phyloP scores from a whole-genome alignment of 2,329 filamentous ascomycete species.

The Fusarium camptoceras region DNA sequence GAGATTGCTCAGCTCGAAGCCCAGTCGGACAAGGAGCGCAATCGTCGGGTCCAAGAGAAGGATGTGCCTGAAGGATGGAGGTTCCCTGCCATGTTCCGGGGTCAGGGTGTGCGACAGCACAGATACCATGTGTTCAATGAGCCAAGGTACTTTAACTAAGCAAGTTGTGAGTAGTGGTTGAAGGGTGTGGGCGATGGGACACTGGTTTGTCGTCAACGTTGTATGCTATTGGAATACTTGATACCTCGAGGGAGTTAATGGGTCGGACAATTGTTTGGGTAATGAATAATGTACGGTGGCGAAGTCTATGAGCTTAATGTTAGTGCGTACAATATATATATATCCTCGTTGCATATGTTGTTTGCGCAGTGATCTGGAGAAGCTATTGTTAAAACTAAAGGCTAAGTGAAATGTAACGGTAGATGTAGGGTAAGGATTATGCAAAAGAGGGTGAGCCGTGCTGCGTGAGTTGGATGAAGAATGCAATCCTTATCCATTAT shows the following conservation, averaged over 20 bases:
- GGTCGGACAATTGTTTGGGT: constrained; percentile 12
- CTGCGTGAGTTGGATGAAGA: too few species aligned
- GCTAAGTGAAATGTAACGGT: background rate
- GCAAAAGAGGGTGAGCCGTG: background rate
- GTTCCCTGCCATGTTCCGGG: constrained; percentile 87
- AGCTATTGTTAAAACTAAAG: background rate
- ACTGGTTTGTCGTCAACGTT: constrained; percentile 7
- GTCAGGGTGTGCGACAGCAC: constrained; percentile 88
- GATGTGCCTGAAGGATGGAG: constrained; percentile 81
- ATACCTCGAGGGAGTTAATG: constrained; percentile 22
- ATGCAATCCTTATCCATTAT: background rate
- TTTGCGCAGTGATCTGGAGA: background rate
- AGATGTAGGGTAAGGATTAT: constrained; percentile 8
- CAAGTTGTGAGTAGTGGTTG: background rate
- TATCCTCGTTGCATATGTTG: background rate
- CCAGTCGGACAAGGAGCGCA: constrained; percentile 64
- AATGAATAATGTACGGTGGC: constrained; percentile 38
- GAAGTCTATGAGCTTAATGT: constrained; percentile 26
- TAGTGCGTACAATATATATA: constrained; percentile 33
- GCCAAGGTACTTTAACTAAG: constrained; percentile 75
- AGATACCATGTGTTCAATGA: constrained; percentile 95
- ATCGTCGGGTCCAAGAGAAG: constrained; percentile 72
- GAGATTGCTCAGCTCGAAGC: constrained; percentile 60
- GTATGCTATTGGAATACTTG: constrained; percentile 1
- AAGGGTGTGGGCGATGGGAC: constrained; percentile 10